A percentile compares a stretch with the other conserved stretches of the same genome.
These are phyloP conservation scores for Lophium mytilinum DNA, from an alignment of 495 filamentous ascomycete genomes.

Conservation along the genomic window DNA sequence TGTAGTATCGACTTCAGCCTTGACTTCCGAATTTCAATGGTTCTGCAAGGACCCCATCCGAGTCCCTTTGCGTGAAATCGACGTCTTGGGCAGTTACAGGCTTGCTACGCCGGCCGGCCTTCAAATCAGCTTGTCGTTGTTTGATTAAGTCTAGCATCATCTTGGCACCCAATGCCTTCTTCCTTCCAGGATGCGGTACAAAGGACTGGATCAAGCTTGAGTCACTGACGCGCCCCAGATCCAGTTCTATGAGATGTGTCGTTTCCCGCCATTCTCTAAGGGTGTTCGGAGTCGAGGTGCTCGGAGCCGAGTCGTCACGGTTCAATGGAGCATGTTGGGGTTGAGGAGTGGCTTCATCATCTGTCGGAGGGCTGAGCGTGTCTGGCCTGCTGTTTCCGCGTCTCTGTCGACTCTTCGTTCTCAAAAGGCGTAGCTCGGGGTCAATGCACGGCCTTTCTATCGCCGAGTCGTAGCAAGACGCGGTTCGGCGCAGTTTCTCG, in stretches of 20 bases:
- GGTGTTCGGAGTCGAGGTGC: background rate
- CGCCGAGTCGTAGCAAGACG: constrained; percentile 5
- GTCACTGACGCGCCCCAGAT: background rate
- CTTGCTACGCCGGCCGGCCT: no score
- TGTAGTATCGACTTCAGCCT: no score
- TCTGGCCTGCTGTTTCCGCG: background rate
- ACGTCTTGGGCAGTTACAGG: no score
- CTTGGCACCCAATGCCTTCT: background rate
- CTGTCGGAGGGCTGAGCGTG: background rate
- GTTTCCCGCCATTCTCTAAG: background rate
- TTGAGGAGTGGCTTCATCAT: background rate
- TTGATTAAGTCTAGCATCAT: background rate
- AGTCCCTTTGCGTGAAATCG: no score
- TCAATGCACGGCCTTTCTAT: constrained; percentile 7
- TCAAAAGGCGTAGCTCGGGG: constrained; percentile 11
- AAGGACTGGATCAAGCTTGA: background rate
- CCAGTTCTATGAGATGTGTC: background rate
- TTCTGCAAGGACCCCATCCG: background rate
- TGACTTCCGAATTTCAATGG: background rate
- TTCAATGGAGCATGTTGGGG: background rate
- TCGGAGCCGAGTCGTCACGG: background rate
- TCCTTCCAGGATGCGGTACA: background rate
- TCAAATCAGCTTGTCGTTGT: background rate
- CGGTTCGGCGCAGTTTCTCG: constrained; percentile 1
- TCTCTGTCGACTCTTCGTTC: constrained; percentile 7